phyloP scores from a whole-genome alignment of 2,329 filamentous ascomycete genomes.

The Alternaria atra region DNA sequence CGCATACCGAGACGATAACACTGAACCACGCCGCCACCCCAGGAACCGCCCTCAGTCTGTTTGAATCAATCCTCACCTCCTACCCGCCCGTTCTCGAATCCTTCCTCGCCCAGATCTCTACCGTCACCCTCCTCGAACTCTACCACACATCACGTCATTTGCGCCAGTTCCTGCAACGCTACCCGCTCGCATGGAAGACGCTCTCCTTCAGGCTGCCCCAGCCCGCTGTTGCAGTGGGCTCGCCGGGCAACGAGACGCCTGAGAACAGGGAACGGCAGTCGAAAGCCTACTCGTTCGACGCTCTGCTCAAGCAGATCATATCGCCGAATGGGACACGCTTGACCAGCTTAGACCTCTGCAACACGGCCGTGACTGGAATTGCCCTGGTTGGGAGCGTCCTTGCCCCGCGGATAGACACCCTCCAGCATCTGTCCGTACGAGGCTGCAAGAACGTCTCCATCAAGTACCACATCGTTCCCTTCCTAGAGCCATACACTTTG shows the following conservation, averaged over 20 bases:
- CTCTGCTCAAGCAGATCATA: conserved; percentile 64
- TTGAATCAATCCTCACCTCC: conserved; percentile 65
- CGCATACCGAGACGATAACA: conserved; percentile 12
- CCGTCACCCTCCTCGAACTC: conserved; percentile 64
- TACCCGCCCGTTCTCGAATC: conserved; percentile 68
- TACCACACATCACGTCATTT: conserved; percentile 67
- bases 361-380: conserved; percentile 67
- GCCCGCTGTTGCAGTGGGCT: conserved; percentile 48
- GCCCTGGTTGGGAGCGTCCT: conserved; percentile 65
- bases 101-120: conserved; percentile 65
- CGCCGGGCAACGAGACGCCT: conserved; percentile 52
- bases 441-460: conserved; percentile 72
- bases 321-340: conserved; percentile 65
- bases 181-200: conserved; percentile 68
- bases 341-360: conserved; percentile 67
- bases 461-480: conserved; percentile 71
- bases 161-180: conserved; percentile 62
- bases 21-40: conserved; percentile 9
- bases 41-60: conserved; percentile 45
- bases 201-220: conserved; percentile 65
- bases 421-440: conserved; percentile 68
- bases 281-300: conserved; percentile 66
- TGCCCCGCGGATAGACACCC: conserved; percentile 61
- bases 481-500: conserved; percentile 57
- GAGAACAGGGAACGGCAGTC: conserved; percentile 59